phyloP scores from a whole-genome alignment of 768 basidiomycete species.

The Kondoa subrosea region DNA sequence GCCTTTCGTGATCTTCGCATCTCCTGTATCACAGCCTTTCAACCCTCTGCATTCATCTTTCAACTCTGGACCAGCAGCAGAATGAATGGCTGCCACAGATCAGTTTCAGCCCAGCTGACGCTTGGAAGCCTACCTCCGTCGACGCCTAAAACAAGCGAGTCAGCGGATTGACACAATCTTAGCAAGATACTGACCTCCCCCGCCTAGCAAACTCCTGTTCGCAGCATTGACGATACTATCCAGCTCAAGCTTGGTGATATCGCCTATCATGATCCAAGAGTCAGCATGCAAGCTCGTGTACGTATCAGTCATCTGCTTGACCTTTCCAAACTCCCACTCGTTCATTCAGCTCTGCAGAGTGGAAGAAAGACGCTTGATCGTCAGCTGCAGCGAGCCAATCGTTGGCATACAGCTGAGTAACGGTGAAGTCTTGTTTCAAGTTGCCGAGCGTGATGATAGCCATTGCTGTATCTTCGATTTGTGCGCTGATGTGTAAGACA shows the following conservation, averaged over 20 bases:
- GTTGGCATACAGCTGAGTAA: neutral
- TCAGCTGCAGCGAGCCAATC: neutral
- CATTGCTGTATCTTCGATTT: too few species aligned
- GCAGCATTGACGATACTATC: neutral
- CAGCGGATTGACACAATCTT: too few species aligned
- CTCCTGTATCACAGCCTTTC: conserved; percentile 21
- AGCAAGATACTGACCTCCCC: too few species aligned
- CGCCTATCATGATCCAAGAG: neutral
- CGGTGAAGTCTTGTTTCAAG: neutral
- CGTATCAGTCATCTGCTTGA: neutral
- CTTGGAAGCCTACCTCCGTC: neutral
- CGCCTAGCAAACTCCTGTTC: neutral
- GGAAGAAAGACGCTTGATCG: neutral
- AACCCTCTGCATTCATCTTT: neutral
- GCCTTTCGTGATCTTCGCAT: conserved; percentile 31
- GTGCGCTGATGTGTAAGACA: too few species aligned
- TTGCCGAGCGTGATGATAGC: neutral
- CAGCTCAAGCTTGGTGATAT: conserved; percentile 3
- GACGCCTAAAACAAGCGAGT: too few species aligned
- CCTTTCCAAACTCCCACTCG: neutral
- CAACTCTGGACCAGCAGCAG: neutral
- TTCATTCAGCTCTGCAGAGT: neutral
- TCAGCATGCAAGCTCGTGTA: too few species aligned
- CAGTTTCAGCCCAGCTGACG: neutral
- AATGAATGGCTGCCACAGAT: conserved; percentile 1